Conservation (phyloP, 2,329 filamentous ascomycete species). For the Dactylellina cionopaga region DNA sequence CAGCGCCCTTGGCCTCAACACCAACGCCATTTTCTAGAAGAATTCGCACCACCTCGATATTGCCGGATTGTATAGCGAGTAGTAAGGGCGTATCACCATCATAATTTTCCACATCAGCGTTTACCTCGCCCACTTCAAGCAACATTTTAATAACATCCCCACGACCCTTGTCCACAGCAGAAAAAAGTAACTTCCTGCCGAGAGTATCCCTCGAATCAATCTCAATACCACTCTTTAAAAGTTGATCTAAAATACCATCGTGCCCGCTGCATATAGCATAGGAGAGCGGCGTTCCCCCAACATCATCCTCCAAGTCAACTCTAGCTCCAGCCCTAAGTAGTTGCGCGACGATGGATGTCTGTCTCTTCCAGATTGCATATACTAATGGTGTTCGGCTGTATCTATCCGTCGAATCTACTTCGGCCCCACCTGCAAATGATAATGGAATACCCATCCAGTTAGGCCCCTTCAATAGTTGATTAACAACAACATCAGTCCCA, state of each 20-base stretch:
- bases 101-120: neutral
- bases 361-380: neutral
- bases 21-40: conserved; percentile 4
- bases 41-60: neutral
- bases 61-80: neutral
- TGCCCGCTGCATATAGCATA: conserved; percentile 5
- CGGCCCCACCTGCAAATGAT: neutral
- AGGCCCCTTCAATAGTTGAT: neutral
- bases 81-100: conserved; percentile 1
- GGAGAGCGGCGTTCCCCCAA: conserved; percentile 10
- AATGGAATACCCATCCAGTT: neutral
- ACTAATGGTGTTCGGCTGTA: conserved; percentile 6
- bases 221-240: neutral
- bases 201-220: neutral
- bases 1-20: neutral
- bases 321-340: conserved; percentile 10
- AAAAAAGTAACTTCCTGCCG: neutral
- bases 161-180: neutral
- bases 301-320: neutral
- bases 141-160: neutral
- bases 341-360: neutral
- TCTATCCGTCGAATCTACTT: neutral
- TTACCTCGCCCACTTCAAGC: neutral
- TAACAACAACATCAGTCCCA: neutral
- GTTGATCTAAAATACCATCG: neutral